Evolutionary conservation across 352 stramenopile species (phyloP).

Genomic region (Paralagenidium karlingii): DNA sequence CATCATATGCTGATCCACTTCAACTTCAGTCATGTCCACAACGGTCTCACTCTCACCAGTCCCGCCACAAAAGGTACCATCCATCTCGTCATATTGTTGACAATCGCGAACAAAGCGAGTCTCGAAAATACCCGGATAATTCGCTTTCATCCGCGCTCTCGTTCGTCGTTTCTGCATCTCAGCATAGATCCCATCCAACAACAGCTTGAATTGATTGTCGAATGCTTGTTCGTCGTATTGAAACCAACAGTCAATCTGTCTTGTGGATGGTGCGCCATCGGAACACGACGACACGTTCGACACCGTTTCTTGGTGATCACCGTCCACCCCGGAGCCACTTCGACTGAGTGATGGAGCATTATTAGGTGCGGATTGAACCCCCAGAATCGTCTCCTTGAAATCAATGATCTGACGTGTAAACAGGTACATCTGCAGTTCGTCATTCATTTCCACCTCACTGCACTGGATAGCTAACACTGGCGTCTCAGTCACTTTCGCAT

Average conservation of each 20-base stretch:
- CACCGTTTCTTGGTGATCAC: no score
- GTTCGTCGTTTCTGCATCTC: slow-evolving; percentile 2
- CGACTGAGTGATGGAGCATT: slow-evolving; percentile 4
- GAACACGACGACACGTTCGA: no score
- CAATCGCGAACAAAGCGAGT: no score
- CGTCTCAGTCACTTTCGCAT: slow-evolving; percentile 76
- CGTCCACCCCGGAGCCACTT: neutral
- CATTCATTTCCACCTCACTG: slow-evolving; percentile 67
- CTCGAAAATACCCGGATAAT: no score
- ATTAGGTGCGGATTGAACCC: slow-evolving; percentile 1
- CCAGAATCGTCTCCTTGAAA: slow-evolving; percentile 31
- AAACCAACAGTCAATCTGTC: no score
- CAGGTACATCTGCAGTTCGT: slow-evolving; percentile 78
- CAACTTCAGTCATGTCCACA: no score
- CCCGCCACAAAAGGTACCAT: no score
- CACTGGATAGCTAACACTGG: slow-evolving; percentile 77
- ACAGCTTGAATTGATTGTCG: slow-evolving; percentile 21
- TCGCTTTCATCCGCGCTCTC: neutral
- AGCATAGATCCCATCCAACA: slow-evolving; percentile 8
- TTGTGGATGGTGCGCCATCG: no score
- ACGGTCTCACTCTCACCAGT: no score
- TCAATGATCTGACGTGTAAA: slow-evolving; percentile 78
- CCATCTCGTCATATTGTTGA: no score
- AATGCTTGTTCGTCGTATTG: slow-evolving; percentile 37
- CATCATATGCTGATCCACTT: no score